phyloP scores from a whole-genome alignment of 441 rosid species.

The Codiaeum variegatum region DNA sequence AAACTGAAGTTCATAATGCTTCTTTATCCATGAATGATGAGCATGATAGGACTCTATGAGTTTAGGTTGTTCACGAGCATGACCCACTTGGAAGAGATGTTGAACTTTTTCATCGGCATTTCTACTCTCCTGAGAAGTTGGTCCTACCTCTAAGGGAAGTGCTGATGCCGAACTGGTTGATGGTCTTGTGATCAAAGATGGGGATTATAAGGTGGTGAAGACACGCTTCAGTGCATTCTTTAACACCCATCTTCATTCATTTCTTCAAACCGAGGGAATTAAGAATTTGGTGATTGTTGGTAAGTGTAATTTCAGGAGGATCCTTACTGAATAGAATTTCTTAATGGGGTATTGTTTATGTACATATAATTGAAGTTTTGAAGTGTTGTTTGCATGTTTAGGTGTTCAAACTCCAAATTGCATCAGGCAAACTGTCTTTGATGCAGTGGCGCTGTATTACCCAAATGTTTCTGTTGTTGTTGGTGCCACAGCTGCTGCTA shows the following conservation, averaged over 20 bases:
- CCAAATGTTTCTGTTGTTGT: conserved; percentile 45
- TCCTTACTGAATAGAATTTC: background rate
- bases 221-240: conserved; percentile 86
- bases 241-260: conserved; percentile 63
- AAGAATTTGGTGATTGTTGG: conserved; percentile 52
- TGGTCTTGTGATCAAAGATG: conserved; percentile 64
- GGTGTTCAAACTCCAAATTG: conserved; percentile 91
- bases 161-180: conserved; percentile 60
- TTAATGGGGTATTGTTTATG: background rate
- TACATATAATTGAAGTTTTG: background rate
- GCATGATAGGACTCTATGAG: conserved; percentile 9
- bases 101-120: conserved; percentile 60
- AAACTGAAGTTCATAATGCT: background rate
- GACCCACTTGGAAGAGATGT: conserved; percentile 77
- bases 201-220: conserved; percentile 79
- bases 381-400: conserved; percentile 17
- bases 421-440: conserved; percentile 78
- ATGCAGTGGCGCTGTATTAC: conserved; percentile 73
- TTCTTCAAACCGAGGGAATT: conserved; percentile 51
- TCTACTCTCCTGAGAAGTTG: conserved; percentile 47
- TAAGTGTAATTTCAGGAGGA: conserved; percentile 30
- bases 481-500: conserved; percentile 89
- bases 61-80: conserved; percentile 74
- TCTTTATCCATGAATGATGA: conserved; percentile 1
- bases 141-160: conserved; percentile 56